phyloP scores from a whole-genome alignment of 2,329 filamentous ascomycete species.

The Ascochyta clinopodiicola region DNA sequence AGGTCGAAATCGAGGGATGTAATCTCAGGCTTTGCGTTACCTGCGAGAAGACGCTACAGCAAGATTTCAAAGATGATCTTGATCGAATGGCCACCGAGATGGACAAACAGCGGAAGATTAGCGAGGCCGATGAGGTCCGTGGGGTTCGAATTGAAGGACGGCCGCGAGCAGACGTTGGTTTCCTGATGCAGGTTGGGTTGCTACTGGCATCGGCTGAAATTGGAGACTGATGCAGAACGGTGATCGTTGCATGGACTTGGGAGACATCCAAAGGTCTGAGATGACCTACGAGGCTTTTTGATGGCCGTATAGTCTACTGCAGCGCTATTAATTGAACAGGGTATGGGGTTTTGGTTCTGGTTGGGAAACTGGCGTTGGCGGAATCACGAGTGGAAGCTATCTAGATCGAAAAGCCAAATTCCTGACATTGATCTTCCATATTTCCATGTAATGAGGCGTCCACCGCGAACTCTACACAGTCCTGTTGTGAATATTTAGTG shows the following conservation, averaged over 20 bases:
- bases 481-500: too few relatives aligned
- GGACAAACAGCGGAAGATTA: conserved; percentile 27
- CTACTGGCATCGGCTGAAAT: conserved; percentile 20
- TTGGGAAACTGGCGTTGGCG: not conserved
- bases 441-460: too few relatives aligned
- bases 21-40: conserved; percentile 34
- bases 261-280: too few relatives aligned
- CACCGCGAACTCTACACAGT: too few relatives aligned
- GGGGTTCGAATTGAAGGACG: conserved; percentile 8
- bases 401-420: not conserved
- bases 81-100: conserved; percentile 20
- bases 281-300: too few relatives aligned
- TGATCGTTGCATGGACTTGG: too few relatives aligned
- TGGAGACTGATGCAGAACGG: not conserved
- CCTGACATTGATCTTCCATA: too few relatives aligned
- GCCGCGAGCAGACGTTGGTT: conserved; percentile 36
- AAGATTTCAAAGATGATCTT: conserved; percentile 9
- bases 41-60: conserved; percentile 22
- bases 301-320: not conserved
- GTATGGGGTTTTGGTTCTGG: not conserved
- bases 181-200: conserved; percentile 29
- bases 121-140: conserved; percentile 14
- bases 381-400: not conserved
- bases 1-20: conserved; percentile 30
- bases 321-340: not conserved